Evolutionary conservation across 2,329 filamentous ascomycete genomes (phyloP).

Genomic region (Tetracladium maxilliforme): DNA sequence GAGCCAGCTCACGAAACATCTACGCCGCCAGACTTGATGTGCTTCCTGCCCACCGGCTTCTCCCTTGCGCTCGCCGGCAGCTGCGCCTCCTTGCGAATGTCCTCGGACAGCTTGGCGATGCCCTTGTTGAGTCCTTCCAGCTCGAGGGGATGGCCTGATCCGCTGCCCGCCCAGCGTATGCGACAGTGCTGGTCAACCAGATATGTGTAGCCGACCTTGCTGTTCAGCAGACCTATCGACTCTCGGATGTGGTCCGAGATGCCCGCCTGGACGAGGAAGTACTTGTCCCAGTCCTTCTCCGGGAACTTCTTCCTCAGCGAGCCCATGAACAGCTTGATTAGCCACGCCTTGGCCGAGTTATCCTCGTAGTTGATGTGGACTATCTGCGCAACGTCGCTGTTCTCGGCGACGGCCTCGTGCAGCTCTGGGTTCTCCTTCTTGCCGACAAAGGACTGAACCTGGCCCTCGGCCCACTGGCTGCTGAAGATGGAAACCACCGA

Average conservation of each 20-base stretch:
- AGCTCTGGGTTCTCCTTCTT: slow-evolving; percentile 54
- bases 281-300: slow-evolving; percentile 39
- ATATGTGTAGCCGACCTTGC: slow-evolving; percentile 91
- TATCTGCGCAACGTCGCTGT: slow-evolving; percentile 47
- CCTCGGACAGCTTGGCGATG: too few species aligned
- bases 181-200: slow-evolving; percentile 75
- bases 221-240: slow-evolving; percentile 61
- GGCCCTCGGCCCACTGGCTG: slow-evolving; percentile 72
- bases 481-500: slow-evolving; percentile 72
- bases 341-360: slow-evolving; percentile 50
- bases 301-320: slow-evolving; percentile 33
- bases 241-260: slow-evolving; percentile 47
- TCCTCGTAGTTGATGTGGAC: slow-evolving; percentile 85
- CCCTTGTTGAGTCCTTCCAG: too few species aligned
- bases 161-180: slow-evolving; percentile 90
- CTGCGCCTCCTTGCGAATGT: neutral
- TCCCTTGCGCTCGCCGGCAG: neutral
- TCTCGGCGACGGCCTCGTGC: slow-evolving; percentile 39
- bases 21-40: too few species aligned
- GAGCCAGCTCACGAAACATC: too few species aligned
- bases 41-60: neutral
- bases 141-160: too few species aligned
- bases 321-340: slow-evolving; percentile 41
- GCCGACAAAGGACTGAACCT: slow-evolving; percentile 59
- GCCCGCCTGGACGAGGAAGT: slow-evolving; percentile 45